phyloP scores from a whole-genome alignment of 148 eudicot species.

The Oxyria digyna region DNA sequence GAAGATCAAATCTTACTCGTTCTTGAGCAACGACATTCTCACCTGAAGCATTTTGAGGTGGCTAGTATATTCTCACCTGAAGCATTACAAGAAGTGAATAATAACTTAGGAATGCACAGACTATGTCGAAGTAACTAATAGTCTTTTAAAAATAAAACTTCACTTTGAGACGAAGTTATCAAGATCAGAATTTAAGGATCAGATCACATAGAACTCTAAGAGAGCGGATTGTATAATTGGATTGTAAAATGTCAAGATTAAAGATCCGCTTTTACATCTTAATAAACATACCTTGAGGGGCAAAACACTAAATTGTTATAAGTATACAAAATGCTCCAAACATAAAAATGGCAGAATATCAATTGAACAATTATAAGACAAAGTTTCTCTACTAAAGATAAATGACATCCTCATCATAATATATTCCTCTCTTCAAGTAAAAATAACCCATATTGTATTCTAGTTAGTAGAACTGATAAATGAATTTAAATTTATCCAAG shows the following conservation, averaged over 20 bases:
- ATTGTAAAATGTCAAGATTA: too few relatives aligned
- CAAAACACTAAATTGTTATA: not conserved
- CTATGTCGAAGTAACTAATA: not conserved
- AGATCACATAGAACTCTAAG: too few relatives aligned
- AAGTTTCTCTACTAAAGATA: not conserved
- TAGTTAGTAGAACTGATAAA: not conserved
- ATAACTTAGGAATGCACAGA: not conserved
- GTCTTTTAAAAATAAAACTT: too few relatives aligned
- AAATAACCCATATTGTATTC: not conserved
- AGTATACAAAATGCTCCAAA: not conserved
- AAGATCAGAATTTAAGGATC: too few relatives aligned
- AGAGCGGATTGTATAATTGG: too few relatives aligned
- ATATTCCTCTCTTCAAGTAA: not conserved
- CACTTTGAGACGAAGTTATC: too few relatives aligned
- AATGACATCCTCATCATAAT: not conserved
- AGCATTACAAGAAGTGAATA: too few relatives aligned
- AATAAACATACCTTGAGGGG: too few relatives aligned
- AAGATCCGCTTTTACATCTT: too few relatives aligned
- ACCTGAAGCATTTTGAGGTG: too few relatives aligned
- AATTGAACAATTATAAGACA: not conserved
- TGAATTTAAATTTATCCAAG: not conserved
- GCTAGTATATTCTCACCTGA: too few relatives aligned
- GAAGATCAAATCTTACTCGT: conserved; percentile 36
- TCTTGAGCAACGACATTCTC: conserved; percentile 59
- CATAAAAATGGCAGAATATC: not conserved